phyloP scores from a whole-genome alignment of 805 yeast genomes.

The Blastobotrys robertii region DNA sequence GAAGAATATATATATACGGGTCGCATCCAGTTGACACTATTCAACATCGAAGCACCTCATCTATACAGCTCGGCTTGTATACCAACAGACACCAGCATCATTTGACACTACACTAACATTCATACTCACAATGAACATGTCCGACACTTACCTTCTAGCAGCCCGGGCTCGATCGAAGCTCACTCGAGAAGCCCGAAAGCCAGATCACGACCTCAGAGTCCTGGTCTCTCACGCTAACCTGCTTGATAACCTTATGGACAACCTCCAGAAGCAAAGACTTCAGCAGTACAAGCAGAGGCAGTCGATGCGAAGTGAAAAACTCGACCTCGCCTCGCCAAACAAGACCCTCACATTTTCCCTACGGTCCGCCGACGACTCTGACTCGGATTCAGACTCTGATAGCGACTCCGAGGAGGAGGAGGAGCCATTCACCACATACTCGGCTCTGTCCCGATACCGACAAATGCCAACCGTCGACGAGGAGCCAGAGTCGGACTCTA shows the following conservation, averaged over 20 bases:
- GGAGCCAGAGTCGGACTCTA: slow-evolving; percentile 8
- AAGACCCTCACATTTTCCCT: slow-evolving; percentile 1
- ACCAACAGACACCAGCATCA: no score
- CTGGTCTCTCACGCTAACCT: slow-evolving; percentile 65
- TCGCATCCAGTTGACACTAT: no score
- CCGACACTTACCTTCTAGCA: slow-evolving; percentile 50
- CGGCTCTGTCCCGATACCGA: slow-evolving; percentile 2
- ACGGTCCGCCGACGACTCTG: slow-evolving; percentile 9
- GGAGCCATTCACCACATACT: slow-evolving; percentile 16
- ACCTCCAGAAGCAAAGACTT: slow-evolving; percentile 18
- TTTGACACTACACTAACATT: not conserved
- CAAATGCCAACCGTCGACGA: slow-evolving; percentile 15
- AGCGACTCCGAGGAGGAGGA: slow-evolving; percentile 8
- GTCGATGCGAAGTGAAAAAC: slow-evolving; percentile 4
- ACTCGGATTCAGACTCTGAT: slow-evolving; percentile 1
- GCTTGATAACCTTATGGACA: slow-evolving; percentile 54
- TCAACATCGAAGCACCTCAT: no score
- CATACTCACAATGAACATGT: slow-evolving; percentile 3
- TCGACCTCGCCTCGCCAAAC: slow-evolving; percentile 4
- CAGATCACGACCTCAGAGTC: slow-evolving; percentile 46
- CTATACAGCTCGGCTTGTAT: no score
- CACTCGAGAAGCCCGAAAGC: slow-evolving; percentile 49
- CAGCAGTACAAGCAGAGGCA: slow-evolving; percentile 13
- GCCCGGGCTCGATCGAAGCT: slow-evolving; percentile 55
- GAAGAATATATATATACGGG: no score